phyloP scores from a whole-genome alignment of 225 moss, liverwort and hornwort species.

The Sphagnum tenellum region DNA sequence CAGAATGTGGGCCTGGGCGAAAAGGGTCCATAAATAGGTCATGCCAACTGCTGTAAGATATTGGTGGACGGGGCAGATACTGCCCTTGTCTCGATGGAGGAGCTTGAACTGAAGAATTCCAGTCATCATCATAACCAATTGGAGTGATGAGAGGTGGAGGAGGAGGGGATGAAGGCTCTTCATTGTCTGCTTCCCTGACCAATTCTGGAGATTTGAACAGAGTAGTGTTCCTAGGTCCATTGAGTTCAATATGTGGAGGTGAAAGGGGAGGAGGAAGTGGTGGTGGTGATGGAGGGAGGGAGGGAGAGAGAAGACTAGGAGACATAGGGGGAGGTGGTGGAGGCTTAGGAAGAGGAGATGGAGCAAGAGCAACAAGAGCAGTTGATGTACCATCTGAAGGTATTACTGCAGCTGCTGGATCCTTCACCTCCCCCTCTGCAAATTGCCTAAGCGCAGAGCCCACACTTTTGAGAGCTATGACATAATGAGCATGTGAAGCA shows the following conservation, averaged over 20 bases:
- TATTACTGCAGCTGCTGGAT: constrained; percentile 19
- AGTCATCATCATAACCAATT: constrained; percentile 37
- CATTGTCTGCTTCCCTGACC: too few relatives aligned
- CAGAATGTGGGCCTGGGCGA: constrained; percentile 25
- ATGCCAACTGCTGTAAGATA: constrained; percentile 39
- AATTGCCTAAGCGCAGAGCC: constrained; percentile 72
- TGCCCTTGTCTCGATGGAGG: not conserved
- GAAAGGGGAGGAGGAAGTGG: constrained; percentile 36
- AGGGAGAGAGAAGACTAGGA: constrained; percentile 27
- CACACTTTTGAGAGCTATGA: constrained; percentile 43
- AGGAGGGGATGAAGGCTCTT: too few relatives aligned
- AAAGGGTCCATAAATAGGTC: constrained; percentile 60
- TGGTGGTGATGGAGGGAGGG: constrained; percentile 30
- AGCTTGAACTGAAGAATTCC: constrained; percentile 15
- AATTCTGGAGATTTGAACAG: too few relatives aligned
- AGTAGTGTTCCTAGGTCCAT: too few relatives aligned
- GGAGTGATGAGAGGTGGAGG: too few relatives aligned
- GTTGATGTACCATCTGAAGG: constrained; percentile 11
- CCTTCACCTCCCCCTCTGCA: constrained; percentile 56
- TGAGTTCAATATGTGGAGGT: constrained; percentile 6
- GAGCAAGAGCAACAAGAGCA: constrained; percentile 23
- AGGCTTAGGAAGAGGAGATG: constrained; percentile 29
- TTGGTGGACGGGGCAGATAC: not conserved
- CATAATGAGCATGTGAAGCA: constrained; percentile 49
- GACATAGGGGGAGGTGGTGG: not conserved